phyloP scores from a whole-genome alignment of 2,329 filamentous ascomycete species.

The Mariannaea elegans region DNA sequence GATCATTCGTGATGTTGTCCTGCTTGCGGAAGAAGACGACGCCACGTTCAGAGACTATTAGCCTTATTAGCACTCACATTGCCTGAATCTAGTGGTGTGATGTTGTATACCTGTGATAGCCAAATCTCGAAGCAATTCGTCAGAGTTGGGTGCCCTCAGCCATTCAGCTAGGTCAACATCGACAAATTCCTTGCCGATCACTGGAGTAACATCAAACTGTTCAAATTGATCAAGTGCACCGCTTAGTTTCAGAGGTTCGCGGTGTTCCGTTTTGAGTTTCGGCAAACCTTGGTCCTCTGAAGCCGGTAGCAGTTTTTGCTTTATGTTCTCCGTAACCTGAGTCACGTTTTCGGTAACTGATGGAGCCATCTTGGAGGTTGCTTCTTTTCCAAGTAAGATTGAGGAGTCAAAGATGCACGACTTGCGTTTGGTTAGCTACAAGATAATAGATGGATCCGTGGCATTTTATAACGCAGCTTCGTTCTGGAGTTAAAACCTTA shows the following conservation, averaged over 20 bases:
- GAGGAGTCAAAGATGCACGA: too few species aligned
- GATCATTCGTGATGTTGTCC: slow-evolving; percentile 65
- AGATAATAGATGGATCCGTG: too few species aligned
- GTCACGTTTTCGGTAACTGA: too few species aligned
- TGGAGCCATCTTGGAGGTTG: too few species aligned
- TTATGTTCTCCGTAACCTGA: too few species aligned
- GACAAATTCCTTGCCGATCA: slow-evolving; percentile 69
- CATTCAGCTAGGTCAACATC: slow-evolving; percentile 67
- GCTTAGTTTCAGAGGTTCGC: slow-evolving; percentile 55
- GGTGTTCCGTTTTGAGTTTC: too few species aligned
- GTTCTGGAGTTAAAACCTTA: too few species aligned
- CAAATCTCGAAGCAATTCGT: slow-evolving; percentile 70
- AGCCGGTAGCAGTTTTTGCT: too few species aligned
- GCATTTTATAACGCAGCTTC: too few species aligned
- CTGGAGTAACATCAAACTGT: slow-evolving; percentile 67
- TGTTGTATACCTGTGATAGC: slow-evolving; percentile 67
- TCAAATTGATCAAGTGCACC: slow-evolving; percentile 61
- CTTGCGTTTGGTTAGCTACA: too few species aligned
- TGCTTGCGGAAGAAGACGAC: slow-evolving; percentile 77
- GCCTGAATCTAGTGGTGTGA: neutral
- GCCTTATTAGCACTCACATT: neutral
- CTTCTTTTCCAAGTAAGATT: too few species aligned
- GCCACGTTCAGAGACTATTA: slow-evolving; percentile 70
- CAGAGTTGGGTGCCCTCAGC: slow-evolving; percentile 67
- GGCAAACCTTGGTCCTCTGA: too few species aligned